These are phyloP conservation scores for Prunus davidiana DNA, from an alignment of 306 rosid genomes.

Conservation along the genomic window DNA sequence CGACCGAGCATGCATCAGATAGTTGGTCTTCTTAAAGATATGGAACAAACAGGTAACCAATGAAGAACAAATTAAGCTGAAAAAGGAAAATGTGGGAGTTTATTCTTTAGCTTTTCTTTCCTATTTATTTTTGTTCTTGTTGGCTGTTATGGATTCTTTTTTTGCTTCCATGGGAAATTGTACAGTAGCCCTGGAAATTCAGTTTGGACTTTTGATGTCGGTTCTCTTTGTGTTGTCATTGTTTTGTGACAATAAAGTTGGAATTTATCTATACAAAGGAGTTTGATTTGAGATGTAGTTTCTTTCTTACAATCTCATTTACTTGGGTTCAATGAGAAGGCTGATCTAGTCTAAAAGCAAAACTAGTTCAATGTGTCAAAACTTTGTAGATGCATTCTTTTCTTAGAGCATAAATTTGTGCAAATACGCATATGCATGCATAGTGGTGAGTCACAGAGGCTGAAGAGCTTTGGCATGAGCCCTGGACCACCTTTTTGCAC, in stretches of 20 bases:
- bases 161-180: conserved; percentile 35
- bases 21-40: conserved; percentile 94
- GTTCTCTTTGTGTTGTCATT: conserved; percentile 16
- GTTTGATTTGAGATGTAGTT: conserved; percentile 24
- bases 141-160: conserved; percentile 28
- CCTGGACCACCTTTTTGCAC: conserved; percentile 32
- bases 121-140: conserved; percentile 12
- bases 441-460: neutral
- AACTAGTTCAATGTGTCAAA: neutral
- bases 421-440: too few relatives aligned
- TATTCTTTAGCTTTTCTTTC: conserved; percentile 10
- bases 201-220: conserved; percentile 27
- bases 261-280: conserved; percentile 33
- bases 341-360: neutral
- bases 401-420: too few relatives aligned
- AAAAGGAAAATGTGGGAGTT: conserved; percentile 9
- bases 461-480: neutral
- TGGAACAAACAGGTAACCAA: conserved; percentile 53
- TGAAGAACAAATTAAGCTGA: conserved; percentile 26
- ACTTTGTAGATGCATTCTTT: too few relatives aligned
- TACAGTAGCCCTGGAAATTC: conserved; percentile 40
- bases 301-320: conserved; percentile 12
- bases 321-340: neutral
- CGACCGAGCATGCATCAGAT: conserved; percentile 98
- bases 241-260: conserved; percentile 33